phyloP scores from a whole-genome alignment of 1,284 basidiomycete species.

The Leccinum olivaceoglutinosum region DNA sequence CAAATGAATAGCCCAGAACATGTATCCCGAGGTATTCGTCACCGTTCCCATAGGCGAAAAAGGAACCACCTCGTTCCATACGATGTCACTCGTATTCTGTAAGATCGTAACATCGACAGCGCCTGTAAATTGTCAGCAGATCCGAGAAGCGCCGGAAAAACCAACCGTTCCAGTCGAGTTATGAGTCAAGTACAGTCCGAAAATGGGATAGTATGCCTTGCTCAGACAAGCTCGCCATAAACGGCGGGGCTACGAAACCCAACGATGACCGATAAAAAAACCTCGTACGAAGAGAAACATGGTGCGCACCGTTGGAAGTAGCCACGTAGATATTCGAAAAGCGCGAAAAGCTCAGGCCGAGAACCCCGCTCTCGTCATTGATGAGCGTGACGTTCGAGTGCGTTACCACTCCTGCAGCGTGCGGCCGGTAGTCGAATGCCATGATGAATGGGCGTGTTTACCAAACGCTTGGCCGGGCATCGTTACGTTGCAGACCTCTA shows the following conservation, averaged over 20 bases:
- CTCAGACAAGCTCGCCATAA: constrained; percentile 56
- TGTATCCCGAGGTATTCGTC: constrained; percentile 62
- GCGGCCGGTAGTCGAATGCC: not conserved
- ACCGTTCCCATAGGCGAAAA: constrained; percentile 59
- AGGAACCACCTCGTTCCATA: constrained; percentile 69
- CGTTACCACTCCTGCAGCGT: constrained; percentile 48
- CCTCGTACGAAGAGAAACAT: not conserved
- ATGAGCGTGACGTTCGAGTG: constrained; percentile 56
- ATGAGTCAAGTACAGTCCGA: constrained; percentile 59
- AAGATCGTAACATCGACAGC: constrained; percentile 70
- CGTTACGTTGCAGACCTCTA: constrained; percentile 55
- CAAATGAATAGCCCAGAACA: constrained; percentile 77
- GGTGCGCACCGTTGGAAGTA: constrained; percentile 46
- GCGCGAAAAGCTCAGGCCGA: constrained; percentile 71
- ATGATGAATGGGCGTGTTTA: constrained; percentile 30
- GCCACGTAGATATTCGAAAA: constrained; percentile 53
- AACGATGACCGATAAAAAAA: not conserved
- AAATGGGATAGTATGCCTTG: constrained; percentile 66
- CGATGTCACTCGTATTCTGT: constrained; percentile 49
- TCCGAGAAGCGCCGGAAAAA: not conserved
- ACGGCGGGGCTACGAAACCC: constrained; percentile 49
- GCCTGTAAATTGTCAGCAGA: constrained; percentile 35
- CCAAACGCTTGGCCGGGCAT: constrained; percentile 61
- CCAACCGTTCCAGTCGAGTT: constrained; percentile 47
- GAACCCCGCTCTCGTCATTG: constrained; percentile 61